A percentile compares a stretch with the other conserved stretches of the same genome.
Evolutionary conservation across 768 basidiomycete species (phyloP).

Genomic region (Lactarius deliciosus): DNA sequence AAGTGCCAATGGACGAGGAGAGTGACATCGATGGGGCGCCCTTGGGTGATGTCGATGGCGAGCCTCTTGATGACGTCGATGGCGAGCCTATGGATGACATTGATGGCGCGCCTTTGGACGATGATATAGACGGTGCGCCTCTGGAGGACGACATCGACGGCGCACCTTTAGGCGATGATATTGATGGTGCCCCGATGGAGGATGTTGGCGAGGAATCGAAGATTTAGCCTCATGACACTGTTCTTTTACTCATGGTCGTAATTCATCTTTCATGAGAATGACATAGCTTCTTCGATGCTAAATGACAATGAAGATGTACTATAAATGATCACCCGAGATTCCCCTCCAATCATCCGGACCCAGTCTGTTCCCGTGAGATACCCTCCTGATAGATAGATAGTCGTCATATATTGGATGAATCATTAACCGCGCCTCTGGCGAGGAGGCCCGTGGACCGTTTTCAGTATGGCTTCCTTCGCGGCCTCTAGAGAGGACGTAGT

Average conservation of each 20-base stretch:
- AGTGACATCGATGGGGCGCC: constrained; percentile 55
- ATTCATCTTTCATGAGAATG: not conserved
- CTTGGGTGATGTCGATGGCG: constrained; percentile 47
- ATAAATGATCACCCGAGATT: constrained; percentile 8
- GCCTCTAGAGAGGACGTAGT: constrained; percentile 62
- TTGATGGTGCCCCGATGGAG: constrained; percentile 38
- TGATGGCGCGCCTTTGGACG: constrained; percentile 45
- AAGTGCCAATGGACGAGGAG: constrained; percentile 43
- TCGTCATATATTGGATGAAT: not conserved
- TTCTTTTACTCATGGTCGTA: constrained; percentile 1
- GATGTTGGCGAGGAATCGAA: constrained; percentile 40
- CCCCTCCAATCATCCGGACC: not conserved
- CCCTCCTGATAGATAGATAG: constrained; percentile 2
- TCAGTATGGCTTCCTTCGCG: constrained; percentile 78
- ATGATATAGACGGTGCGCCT: constrained; percentile 29
- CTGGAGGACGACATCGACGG: constrained; percentile 31
- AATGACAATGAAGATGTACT: constrained; percentile 13
- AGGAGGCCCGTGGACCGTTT: constrained; percentile 40
- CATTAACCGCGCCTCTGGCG: constrained; percentile 24
- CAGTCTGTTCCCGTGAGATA: constrained; percentile 12
- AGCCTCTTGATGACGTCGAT: constrained; percentile 39
- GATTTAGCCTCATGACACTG: constrained; percentile 10
- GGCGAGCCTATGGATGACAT: constrained; percentile 36
- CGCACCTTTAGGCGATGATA: constrained; percentile 31
- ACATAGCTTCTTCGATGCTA: constrained; percentile 9